Conservation (phyloP, 208 protist species). For the Trypanosoma brucei region DNA sequence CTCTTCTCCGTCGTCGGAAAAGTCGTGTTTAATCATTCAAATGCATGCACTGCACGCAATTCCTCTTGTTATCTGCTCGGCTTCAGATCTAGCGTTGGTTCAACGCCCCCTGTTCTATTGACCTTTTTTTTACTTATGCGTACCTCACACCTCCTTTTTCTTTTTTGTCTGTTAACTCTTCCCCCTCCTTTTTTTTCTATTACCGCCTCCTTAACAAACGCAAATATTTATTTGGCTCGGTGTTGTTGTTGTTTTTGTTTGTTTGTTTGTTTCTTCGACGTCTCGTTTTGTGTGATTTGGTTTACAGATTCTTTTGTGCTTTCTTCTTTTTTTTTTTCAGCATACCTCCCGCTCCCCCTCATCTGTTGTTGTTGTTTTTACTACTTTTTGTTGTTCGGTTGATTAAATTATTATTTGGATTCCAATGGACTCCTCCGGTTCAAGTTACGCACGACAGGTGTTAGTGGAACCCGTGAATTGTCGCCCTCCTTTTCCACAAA, state of each 20-base stretch:
- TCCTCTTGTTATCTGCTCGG: no score
- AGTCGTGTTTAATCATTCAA: no score
- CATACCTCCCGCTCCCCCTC: background rate
- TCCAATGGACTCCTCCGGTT: no score
- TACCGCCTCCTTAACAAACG: background rate
- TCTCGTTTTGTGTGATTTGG: conserved; percentile 16
- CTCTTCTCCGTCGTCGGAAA: no score
- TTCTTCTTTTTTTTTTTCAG: conserved; percentile 5
- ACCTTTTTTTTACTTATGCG: no score
- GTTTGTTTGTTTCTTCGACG: background rate
- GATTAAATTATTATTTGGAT: no score
- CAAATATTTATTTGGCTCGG: conserved; percentile 1
- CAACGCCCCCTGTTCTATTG: no score
- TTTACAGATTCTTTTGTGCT: background rate
- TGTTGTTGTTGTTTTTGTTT: conserved; percentile 10
- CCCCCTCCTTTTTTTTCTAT: background rate
- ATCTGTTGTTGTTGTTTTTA: background rate
- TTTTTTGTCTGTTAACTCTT: background rate
- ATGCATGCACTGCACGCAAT: no score
- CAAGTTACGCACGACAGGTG: no score
- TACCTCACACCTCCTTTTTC: background rate
- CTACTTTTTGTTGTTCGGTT: background rate
- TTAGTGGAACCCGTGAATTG: no score
- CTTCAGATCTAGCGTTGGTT: no score
- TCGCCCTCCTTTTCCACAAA: no score